Evolutionary conservation across 2,329 filamentous ascomycete genomes (phyloP).

Genomic region (Alternaria sp.): DNA sequence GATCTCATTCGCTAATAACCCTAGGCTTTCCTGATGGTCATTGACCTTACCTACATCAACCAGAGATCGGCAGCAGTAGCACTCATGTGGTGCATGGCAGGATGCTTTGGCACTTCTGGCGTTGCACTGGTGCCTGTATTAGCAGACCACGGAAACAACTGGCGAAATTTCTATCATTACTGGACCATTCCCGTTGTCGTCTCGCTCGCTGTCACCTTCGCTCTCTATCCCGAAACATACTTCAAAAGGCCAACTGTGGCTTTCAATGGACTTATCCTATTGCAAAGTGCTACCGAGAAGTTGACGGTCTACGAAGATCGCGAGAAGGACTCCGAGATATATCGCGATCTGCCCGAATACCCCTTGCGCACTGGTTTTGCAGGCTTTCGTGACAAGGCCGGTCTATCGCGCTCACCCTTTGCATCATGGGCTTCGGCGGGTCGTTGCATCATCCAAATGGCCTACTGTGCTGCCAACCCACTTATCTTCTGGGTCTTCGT

Average conservation of each 20-base stretch:
- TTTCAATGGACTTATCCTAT: constrained; percentile 52
- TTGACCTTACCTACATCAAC: constrained; percentile 53
- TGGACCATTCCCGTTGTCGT: constrained; percentile 39
- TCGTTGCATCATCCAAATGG: constrained; percentile 38
- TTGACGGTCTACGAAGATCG: constrained; percentile 50
- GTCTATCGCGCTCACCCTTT: constrained; percentile 33
- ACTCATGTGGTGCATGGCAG: constrained; percentile 45
- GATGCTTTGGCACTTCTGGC: constrained; percentile 30
- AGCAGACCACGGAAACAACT: constrained; percentile 34
- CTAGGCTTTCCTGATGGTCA: constrained; percentile 48
- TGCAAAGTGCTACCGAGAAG: constrained; percentile 52
- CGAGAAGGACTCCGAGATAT: constrained; percentile 36
- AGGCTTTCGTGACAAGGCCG: constrained; percentile 23
- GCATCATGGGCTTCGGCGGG: constrained; percentile 37
- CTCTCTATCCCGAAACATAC: constrained; percentile 52
- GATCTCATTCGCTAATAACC: neutral
- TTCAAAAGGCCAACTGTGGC: constrained; percentile 54
- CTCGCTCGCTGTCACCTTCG: constrained; percentile 38
- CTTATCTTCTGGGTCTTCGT: constrained; percentile 46
- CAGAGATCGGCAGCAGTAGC: constrained; percentile 49
- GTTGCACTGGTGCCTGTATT: constrained; percentile 42
- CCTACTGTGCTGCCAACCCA: constrained; percentile 39
- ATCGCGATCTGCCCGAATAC: constrained; percentile 34
- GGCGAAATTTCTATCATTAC: constrained; percentile 46
- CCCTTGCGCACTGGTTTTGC: constrained; percentile 16